phyloP scores from a whole-genome alignment of 768 basidiomycete species.

The Hypholoma fasciculare region DNA sequence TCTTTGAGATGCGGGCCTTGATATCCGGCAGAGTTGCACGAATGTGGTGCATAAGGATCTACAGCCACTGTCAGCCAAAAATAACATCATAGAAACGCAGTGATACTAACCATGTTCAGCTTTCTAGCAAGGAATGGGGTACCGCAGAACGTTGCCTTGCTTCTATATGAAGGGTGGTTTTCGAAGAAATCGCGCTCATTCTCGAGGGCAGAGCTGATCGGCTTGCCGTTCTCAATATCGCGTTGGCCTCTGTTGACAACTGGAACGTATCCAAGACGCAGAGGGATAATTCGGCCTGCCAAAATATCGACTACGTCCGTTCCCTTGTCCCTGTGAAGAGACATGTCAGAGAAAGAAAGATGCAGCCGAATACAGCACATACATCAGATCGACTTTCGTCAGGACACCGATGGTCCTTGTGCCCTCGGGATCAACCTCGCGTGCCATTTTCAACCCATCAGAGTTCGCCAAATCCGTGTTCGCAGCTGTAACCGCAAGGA shows the following conservation, averaged over 20 bases:
- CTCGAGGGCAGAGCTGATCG: constrained; percentile 85
- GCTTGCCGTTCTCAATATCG: constrained; percentile 89
- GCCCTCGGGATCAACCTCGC: constrained; percentile 97
- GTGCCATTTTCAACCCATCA: constrained; percentile 93
- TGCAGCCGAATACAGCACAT: constrained; percentile 28
- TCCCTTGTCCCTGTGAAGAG: constrained; percentile 76
- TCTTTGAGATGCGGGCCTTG: constrained; percentile 91
- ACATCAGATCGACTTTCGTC: constrained; percentile 99
- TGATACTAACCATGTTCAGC: constrained; percentile 78
- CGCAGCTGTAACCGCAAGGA: constrained; percentile 94
- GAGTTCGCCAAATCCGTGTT: constrained; percentile 99
- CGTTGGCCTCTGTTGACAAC: constrained; percentile 98
- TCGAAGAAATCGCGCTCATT: constrained; percentile 93
- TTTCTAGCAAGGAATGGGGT: constrained; percentile 96
- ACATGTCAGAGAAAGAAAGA: constrained; percentile 7
- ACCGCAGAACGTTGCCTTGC: constrained; percentile 94
- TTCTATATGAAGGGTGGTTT: constrained; percentile 88
- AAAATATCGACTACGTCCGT: constrained; percentile 99
- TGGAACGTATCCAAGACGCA: constrained; percentile 95
- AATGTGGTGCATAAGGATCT: constrained; percentile 99
- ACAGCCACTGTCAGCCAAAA: neutral
- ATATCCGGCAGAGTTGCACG: constrained; percentile 97
- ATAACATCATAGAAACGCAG: neutral
- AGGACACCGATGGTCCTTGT: constrained; percentile 96
- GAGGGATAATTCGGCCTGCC: constrained; percentile 93